These are phyloP conservation scores for Uncinocarpus reesii DNA, from an alignment of 2,329 filamentous ascomycete genomes.

Conservation along the genomic window DNA sequence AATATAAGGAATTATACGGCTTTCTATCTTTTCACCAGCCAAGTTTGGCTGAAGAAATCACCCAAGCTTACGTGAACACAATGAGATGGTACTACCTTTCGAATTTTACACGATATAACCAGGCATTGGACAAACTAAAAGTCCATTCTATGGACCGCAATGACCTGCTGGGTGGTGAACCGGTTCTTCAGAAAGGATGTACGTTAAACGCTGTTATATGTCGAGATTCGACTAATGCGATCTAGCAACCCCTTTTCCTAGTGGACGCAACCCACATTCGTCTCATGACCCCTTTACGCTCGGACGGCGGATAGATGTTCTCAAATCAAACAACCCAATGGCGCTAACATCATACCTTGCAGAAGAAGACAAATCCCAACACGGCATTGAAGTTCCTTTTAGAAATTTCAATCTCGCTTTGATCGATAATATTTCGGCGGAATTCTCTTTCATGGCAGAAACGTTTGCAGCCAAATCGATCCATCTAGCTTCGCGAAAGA, in stretches of 20 bases:
- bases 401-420: slow-evolving; percentile 90
- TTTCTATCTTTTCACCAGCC: slow-evolving; percentile 77
- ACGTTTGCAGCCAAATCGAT: slow-evolving; percentile 78
- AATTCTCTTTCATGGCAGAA: slow-evolving; percentile 84
- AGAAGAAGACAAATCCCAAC: slow-evolving; percentile 74
- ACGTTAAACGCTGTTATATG: slow-evolving; percentile 13
- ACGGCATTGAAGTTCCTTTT: slow-evolving; percentile 85
- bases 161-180: slow-evolving; percentile 72
- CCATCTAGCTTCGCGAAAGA: slow-evolving; percentile 68
- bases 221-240: background rate
- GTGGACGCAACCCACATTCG: slow-evolving; percentile 30
- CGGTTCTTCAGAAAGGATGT: slow-evolving; percentile 53
- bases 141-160: slow-evolving; percentile 72
- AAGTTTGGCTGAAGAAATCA: slow-evolving; percentile 78
- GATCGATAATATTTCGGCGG: slow-evolving; percentile 84
- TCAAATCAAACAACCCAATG: slow-evolving; percentile 61
- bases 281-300: slow-evolving; percentile 78
- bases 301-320: slow-evolving; percentile 71
- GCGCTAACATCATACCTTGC: slow-evolving; percentile 81
- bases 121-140: slow-evolving; percentile 72
- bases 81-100: slow-evolving; percentile 98
- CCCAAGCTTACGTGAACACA: slow-evolving; percentile 89
- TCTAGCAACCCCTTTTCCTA: slow-evolving; percentile 30
- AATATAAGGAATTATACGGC: slow-evolving; percentile 75
- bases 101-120: slow-evolving; percentile 80